Percentiles rank a stretch among this genome's conserved stretches.
Conservation (phyloP, 78 protist genomes). For the Monocercomonoides exilis region DNA sequence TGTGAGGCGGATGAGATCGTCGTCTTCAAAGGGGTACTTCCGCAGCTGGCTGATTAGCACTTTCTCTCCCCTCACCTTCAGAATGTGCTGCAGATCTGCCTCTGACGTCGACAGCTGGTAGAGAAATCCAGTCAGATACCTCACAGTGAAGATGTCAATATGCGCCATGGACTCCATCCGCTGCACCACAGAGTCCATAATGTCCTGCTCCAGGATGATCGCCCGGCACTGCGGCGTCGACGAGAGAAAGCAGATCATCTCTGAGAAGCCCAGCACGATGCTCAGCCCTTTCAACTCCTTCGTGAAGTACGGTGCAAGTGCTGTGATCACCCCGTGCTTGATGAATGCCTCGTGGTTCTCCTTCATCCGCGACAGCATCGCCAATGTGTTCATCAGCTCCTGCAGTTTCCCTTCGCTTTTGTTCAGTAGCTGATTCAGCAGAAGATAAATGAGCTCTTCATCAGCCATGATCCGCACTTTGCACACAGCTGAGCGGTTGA, state of each 20-base stretch:
- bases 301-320: background rate
- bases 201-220: background rate
- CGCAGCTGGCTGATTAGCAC: background rate
- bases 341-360: background rate
- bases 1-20: background rate
- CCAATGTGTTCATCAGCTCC: background rate
- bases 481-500: background rate
- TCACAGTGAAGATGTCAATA: background rate
- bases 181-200: background rate
- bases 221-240: background rate
- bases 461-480: background rate
- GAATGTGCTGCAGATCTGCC: background rate
- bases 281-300: too few species aligned
- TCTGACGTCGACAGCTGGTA: background rate
- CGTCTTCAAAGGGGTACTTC: background rate
- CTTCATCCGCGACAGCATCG: background rate
- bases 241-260: background rate
- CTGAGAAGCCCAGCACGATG: background rate
- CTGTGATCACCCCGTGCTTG: background rate
- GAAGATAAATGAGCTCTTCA: background rate
- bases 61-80: background rate
- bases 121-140: background rate
- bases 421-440: background rate
- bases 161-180: background rate
- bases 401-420: background rate